Base-by-base conservation (phyloP, 2,329 filamentous ascomycete genomes). In the Zalaria sp. region DNA sequence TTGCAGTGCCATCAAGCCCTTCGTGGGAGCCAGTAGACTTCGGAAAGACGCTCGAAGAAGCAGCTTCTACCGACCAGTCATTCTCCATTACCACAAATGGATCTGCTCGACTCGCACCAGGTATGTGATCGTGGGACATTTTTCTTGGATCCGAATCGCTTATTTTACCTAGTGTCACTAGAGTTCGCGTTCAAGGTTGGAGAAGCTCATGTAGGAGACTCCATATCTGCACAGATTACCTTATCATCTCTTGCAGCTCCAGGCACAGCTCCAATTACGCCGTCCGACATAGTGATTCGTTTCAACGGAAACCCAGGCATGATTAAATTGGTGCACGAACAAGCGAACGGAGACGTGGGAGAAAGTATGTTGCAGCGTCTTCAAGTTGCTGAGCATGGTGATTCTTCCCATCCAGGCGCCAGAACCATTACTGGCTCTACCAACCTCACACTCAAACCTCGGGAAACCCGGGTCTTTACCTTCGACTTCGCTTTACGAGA, bases 401-500 rank as follows among this genome's bases (percentile, higher is more conserved):
- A 39, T 10, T 27, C 43, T n/a, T 36, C 43, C 32, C 39, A 41
- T 27, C 43, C 43, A 4, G 40, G 40, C 36, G 43, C 43, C 5
- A 44, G 58, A 27, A 59, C 61, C n/a, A 63, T 79, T 41, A 58
- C 62, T 34, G 81, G 81, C 1, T 53, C 62, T 7, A 71, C 73
- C 5, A 69, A 88, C 56, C 61, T 95, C 42, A 76, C 69, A 0
- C 61, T 95, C 35, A 59, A 62, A 7, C 74, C 86, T 9, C 78
- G 77, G 0, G 73, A 83, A 46, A 81, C 71, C 5, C 77, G 74
- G 41, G 74, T 88, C 1, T 81, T 83, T 47, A 76, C 83, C 50
- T 70, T 94, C 51, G 73, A 71, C 5, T 73, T 86, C 44, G 75
- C 80, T 2, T 71, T 94, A 10, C 77, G 86, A 44, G 88, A 95